phyloP scores from a whole-genome alignment of 805 yeast genomes.

The Komagataella phaffii region DNA sequence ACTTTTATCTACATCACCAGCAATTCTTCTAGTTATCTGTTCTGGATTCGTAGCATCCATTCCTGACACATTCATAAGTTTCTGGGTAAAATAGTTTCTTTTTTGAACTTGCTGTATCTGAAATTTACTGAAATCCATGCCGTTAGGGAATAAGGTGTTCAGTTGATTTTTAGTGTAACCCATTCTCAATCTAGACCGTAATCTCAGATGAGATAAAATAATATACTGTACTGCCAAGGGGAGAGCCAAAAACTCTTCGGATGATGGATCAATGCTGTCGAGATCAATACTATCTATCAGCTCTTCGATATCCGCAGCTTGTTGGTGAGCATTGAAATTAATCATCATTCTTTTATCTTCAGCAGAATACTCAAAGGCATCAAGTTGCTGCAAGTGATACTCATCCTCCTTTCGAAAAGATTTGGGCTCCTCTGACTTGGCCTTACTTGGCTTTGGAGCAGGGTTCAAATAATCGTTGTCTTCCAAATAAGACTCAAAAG shows the following conservation, averaged over 20 bases:
- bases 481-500: slow-evolving; percentile 22
- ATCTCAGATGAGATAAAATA: slow-evolving; percentile 67
- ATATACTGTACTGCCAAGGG: slow-evolving; percentile 84
- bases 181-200: slow-evolving; percentile 84
- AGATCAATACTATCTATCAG: slow-evolving; percentile 60
- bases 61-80: slow-evolving; percentile 72
- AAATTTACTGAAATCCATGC: slow-evolving; percentile 83
- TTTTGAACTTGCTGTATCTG: slow-evolving; percentile 90
- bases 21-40: slow-evolving; percentile 42
- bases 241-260: slow-evolving; percentile 60
- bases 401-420: slow-evolving; percentile 56
- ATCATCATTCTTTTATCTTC: slow-evolving; percentile 66
- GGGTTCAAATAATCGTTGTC: slow-evolving; percentile 14
- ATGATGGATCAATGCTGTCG: slow-evolving; percentile 70
- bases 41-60: slow-evolving; percentile 37
- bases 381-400: slow-evolving; percentile 68
- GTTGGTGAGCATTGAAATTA: slow-evolving; percentile 54
- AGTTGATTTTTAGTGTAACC: slow-evolving; percentile 89
- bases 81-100: slow-evolving; percentile 82
- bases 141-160: slow-evolving; percentile 65
- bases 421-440: slow-evolving; percentile 4
- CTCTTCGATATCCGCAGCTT: slow-evolving; percentile 39
- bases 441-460: slow-evolving; percentile 1
- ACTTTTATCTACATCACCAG: slow-evolving; percentile 70
- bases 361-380: slow-evolving; percentile 34